Conservation (phyloP, 805 yeast species). For the Lipomyces japonicus region DNA sequence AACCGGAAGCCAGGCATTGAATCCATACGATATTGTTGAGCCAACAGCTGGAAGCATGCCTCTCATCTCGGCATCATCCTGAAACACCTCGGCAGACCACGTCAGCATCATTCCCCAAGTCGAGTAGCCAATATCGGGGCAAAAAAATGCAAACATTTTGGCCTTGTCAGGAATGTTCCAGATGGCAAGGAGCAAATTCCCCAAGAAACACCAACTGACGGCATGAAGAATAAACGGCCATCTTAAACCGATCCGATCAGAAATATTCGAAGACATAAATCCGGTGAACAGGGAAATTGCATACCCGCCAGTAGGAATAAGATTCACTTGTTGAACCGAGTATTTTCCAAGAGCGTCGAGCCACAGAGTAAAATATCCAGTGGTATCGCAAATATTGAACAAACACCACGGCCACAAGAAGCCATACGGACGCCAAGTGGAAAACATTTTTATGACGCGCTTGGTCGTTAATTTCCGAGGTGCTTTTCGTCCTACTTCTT, state of each 20-base stretch:
- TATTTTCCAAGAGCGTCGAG: constrained; percentile 32
- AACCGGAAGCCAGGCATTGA: constrained; percentile 40
- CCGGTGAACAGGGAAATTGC: constrained; percentile 36
- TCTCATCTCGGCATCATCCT: constrained; percentile 35
- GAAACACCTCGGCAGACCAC: constrained; percentile 33
- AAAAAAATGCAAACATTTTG: constrained; percentile 28
- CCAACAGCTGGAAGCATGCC: constrained; percentile 37
- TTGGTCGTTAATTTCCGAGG: constrained; percentile 19
- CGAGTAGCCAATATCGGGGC: constrained; percentile 25
- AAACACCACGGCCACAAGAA: constrained; percentile 21
- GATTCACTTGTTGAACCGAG: constrained; percentile 34
- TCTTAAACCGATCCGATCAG: constrained; percentile 36
- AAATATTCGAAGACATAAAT: constrained; percentile 33
- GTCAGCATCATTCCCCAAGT: constrained; percentile 31
- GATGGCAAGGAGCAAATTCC: constrained; percentile 40
- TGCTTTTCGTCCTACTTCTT: constrained; percentile 21
- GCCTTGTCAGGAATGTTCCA: constrained; percentile 44
- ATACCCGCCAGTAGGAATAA: constrained; percentile 39
- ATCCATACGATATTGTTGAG: constrained; percentile 36
- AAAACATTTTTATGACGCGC: constrained; percentile 7
- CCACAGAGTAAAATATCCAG: constrained; percentile 37
- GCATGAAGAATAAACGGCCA: constrained; percentile 34
- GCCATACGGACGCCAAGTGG: constrained; percentile 24
- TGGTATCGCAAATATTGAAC: constrained; percentile 24
- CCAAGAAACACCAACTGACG: constrained; percentile 19